A percentile compares a stretch with the other conserved stretches of the same genome.
Evolutionary conservation across 1,139 yeast species (phyloP).

Genomic region (Zygosaccharomyces pseudobailii): DNA sequence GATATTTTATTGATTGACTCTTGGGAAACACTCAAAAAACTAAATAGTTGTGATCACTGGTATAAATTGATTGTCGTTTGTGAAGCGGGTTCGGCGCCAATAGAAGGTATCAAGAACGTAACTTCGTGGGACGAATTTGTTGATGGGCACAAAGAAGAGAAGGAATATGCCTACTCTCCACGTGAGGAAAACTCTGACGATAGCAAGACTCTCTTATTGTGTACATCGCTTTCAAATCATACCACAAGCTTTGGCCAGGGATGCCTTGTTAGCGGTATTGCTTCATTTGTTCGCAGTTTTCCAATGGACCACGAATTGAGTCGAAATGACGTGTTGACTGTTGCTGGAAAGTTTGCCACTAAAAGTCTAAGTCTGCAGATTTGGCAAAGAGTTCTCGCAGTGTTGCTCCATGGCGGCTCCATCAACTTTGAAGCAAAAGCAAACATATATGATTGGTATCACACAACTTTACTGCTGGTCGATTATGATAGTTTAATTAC

Average conservation of each 20-base stretch:
- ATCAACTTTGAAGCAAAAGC: constrained; percentile 19
- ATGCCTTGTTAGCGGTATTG: constrained; percentile 58
- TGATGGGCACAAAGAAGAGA: constrained; percentile 14
- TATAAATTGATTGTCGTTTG: constrained; percentile 35
- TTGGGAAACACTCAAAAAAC: constrained; percentile 20
- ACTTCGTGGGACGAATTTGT: constrained; percentile 31
- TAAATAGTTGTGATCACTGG: constrained; percentile 31
- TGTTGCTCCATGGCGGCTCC: constrained; percentile 37
- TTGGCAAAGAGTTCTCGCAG: constrained; percentile 34
- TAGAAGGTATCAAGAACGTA: constrained; percentile 10
- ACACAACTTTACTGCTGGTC: constrained; percentile 23
- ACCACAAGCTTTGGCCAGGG: constrained; percentile 48
- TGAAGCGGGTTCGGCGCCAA: constrained; percentile 13
- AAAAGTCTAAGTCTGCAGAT: constrained; percentile 24
- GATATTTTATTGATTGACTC: constrained; percentile 34
- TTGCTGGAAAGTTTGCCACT: constrained; percentile 31
- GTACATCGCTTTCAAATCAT: constrained; percentile 19
- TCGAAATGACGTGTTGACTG: constrained; percentile 41
- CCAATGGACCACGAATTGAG: constrained; percentile 45
- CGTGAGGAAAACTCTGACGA: constrained; percentile 38
- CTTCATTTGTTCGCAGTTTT: constrained; percentile 56
- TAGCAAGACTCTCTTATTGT: constrained; percentile 25
- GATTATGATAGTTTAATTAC: constrained; percentile 8
- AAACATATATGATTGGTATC: constrained; percentile 4
- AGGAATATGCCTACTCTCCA: constrained; percentile 29